phyloP scores from a whole-genome alignment of 176 grass and related monocot genomes.

The Saccharum officinarum region DNA sequence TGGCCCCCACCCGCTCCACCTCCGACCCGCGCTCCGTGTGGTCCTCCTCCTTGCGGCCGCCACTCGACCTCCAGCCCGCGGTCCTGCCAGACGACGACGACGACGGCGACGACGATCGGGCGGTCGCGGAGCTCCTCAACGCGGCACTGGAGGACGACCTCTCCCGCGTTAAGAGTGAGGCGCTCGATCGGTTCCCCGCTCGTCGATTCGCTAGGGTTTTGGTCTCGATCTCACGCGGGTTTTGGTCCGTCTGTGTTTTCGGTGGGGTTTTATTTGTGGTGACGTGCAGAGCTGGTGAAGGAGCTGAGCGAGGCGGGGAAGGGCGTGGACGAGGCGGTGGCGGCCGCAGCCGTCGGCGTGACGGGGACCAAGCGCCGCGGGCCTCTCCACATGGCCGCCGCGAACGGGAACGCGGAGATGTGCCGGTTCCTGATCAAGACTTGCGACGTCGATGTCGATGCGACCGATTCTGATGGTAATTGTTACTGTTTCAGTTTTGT shows the following conservation, averaged over 20 bases:
- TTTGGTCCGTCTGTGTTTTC: not conserved
- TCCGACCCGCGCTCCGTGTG: not conserved
- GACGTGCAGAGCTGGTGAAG: not conserved
- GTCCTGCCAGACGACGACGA: not conserved
- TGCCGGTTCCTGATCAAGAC: constrained; percentile 17
- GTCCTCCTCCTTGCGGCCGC: not conserved
- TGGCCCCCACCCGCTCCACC: constrained; percentile 1
- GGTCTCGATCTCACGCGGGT: not conserved
- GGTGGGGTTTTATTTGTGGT: not conserved
- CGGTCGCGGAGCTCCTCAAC: not conserved
- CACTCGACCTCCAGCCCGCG: not conserved
- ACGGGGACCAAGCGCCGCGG: not conserved
- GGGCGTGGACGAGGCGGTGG: not conserved
- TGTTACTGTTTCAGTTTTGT: not conserved
- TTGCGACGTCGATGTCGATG: not conserved
- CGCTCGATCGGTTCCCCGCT: not conserved
- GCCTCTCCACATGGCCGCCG: constrained; percentile 19
- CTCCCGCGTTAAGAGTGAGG: not conserved
- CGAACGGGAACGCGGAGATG: not conserved
- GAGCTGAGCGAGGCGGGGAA: not conserved
- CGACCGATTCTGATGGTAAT: not conserved
- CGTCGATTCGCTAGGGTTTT: not conserved
- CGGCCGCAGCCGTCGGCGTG: not conserved
- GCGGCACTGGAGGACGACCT: not conserved
- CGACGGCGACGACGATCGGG: not conserved